Conservation (phyloP, 2,329 filamentous ascomycete genomes). For the Myriosclerotinia duriaeana region DNA sequence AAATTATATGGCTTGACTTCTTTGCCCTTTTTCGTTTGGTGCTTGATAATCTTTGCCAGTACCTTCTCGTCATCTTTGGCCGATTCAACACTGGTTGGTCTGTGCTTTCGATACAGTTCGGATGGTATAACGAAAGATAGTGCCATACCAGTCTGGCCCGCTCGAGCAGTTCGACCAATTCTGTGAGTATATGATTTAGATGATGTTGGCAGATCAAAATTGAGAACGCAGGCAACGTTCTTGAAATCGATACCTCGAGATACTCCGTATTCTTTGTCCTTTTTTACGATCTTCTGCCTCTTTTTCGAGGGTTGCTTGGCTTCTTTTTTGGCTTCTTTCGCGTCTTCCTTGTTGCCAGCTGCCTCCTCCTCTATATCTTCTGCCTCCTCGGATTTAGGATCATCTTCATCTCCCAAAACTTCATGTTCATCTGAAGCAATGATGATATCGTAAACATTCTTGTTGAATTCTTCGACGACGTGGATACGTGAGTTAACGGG, state of each 20-base stretch:
- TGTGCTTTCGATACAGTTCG: slow-evolving; percentile 82
- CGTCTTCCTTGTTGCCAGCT: slow-evolving; percentile 42
- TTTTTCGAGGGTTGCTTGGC: slow-evolving; percentile 54
- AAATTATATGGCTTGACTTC: slow-evolving; percentile 90
- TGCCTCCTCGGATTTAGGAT: slow-evolving; percentile 29
- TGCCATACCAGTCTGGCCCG: slow-evolving; percentile 88
- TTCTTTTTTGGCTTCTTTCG: slow-evolving; percentile 38
- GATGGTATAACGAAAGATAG: slow-evolving; percentile 91
- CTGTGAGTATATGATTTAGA: slow-evolving; percentile 96
- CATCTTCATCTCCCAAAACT: slow-evolving; percentile 65
- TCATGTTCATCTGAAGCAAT: slow-evolving; percentile 94
- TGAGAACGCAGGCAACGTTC: slow-evolving; percentile 90
- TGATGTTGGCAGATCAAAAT: slow-evolving; percentile 89
- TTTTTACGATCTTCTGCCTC: slow-evolving; percentile 63
- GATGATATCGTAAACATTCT: slow-evolving; percentile 94
- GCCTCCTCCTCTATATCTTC: slow-evolving; percentile 29
- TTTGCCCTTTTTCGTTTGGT: slow-evolving; percentile 75
- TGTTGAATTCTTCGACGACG: slow-evolving; percentile 96
- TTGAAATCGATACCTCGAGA: slow-evolving; percentile 96
- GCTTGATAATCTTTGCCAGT: slow-evolving; percentile 73
- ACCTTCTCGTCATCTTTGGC: slow-evolving; percentile 83
- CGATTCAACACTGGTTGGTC: slow-evolving; percentile 74
- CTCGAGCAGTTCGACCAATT: slow-evolving; percentile 88
- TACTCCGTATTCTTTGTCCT: slow-evolving; percentile 89
- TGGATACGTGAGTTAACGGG: slow-evolving; percentile 91